Evolutionary conservation across 2,329 filamentous ascomycete genomes (phyloP), one percentile per base, ranked within the genome.

Genomic region (Cercospora citrullina): DNA sequence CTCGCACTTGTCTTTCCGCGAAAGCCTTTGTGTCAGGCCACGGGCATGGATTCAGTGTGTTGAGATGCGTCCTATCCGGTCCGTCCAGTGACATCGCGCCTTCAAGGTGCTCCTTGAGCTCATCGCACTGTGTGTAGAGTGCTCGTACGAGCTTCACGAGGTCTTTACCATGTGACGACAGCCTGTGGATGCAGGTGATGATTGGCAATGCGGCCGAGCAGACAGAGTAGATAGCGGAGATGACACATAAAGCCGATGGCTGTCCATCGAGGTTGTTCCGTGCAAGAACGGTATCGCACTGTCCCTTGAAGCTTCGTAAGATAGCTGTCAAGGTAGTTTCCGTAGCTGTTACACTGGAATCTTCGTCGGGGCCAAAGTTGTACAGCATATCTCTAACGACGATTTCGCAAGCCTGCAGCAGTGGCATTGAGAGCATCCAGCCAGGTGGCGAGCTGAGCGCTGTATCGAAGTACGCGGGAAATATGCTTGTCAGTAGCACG

Each of bases 391-490:
- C 78, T 4, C 79, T 72, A 6, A 86, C 77, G 0, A 83, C 79
- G 5, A 77, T 75, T 0, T 76, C 76, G 14, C 82, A 78, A 1
- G 85, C 83, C 60, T 84, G 78, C 28, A 89, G 73, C 6, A 89
- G 79, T 0, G 87, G 87, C 18, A 79, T 72, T 5, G 82, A 81
- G 4, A 88, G 75, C 18, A 88, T 79, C 82, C 86, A 87, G 2
- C 83, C 83, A 26, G 78, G 78, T 3, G 79, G 71, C 14, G 80
- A 82, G 14, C 73, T 77, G 61, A 87, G 82, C 0, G 83, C 78
- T 1, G 74, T 76, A 70, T 85, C 82, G 28, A 89, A 79, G 73
- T 89, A 89, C 2, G 83, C 83, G 2, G 87, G 87, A 64, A 89
- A 84, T 14, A 89, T 81, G 48, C 81, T 82, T 64, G 84, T 82